Conservation (phyloP, 1,284 basidiomycete species). For the Trametes polyzona region DNA sequence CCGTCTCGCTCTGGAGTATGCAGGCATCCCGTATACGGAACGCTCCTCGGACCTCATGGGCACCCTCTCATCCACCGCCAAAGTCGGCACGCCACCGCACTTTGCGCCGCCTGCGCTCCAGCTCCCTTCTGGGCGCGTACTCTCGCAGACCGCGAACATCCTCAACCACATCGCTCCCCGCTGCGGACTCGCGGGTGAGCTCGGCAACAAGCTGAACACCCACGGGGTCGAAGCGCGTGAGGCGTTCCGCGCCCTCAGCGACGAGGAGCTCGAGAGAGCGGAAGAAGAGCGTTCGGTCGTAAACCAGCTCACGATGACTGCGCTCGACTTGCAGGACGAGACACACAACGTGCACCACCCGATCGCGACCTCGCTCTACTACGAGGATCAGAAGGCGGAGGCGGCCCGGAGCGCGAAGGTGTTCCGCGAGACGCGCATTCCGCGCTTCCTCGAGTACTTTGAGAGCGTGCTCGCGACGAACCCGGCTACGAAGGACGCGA, state of each 20-base stretch:
- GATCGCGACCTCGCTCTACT: slow-evolving; percentile 40
- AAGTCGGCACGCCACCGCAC: slow-evolving; percentile 35
- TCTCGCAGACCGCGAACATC: slow-evolving; percentile 48
- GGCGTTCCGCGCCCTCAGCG: slow-evolving; percentile 13
- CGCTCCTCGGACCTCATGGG: slow-evolving; percentile 24
- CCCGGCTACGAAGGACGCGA: slow-evolving; percentile 30
- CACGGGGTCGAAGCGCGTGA: slow-evolving; percentile 26
- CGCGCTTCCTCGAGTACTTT: slow-evolving; percentile 51
- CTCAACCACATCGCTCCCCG: slow-evolving; percentile 46
- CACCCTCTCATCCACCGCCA: slow-evolving; percentile 23
- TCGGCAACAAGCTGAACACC: slow-evolving; percentile 23
- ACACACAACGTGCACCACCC: slow-evolving; percentile 44
- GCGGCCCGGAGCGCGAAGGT: slow-evolving; percentile 37
- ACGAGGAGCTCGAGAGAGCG: slow-evolving; percentile 28
- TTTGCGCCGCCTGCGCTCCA: slow-evolving; percentile 44
- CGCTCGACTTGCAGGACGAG: slow-evolving; percentile 48
- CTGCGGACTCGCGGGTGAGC: slow-evolving; percentile 40
- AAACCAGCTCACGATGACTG: slow-evolving; percentile 47
- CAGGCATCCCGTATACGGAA: slow-evolving; percentile 44
- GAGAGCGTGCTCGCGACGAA: slow-evolving; percentile 41
- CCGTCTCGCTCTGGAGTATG: slow-evolving; percentile 49
- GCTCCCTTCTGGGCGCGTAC: slow-evolving; percentile 35
- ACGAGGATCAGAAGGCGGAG: slow-evolving; percentile 52
- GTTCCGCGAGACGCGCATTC: slow-evolving; percentile 47
- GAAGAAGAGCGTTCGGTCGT: slow-evolving; percentile 38